Base-by-base conservation (phyloP, 441 rosid species). In the Daphne laureola region DNA sequence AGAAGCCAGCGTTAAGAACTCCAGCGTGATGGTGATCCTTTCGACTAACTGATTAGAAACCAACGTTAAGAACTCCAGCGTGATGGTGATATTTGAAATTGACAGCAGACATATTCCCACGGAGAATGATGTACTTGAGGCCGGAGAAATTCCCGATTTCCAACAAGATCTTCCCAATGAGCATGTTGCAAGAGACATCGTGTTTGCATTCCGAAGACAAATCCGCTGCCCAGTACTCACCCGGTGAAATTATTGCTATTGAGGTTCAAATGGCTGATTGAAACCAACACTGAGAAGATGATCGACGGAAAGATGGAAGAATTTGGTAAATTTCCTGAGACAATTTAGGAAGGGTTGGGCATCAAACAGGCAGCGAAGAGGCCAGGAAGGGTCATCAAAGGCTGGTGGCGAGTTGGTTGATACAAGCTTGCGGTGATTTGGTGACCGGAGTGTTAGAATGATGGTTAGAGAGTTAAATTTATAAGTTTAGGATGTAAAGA, bases 171-270 rank as follows among this genome's bases (percentile, higher is more conserved):
- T 66, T 49, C 62, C 96, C 85, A 0, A 82, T 57, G 41, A 87
- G 71, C 81, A 90, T 75, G 67, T 90, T 87, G 69, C 85, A 83
- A 44, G 94, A 87, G 6, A 90, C 83, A 62, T 90, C 98, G 63
- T 23, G 72, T 68, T 57, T 85, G 74, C 15, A 90, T 84, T 31
- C 62, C 16, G 38, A 72, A 18, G 16, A 56, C 41, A 4, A 73
- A 74, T 27, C 77, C 82, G 0, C 55, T 79, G 0, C 55, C 35
- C 15, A 82, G 82, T 27, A 90, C 65, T 1, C 54, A 61, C 47
- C 95, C 84, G 5, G 90, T 81, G 78, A 90, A 77, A 67, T 90
- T 90, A 59, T 90, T 90, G 79, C 77, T 77, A 67, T 95, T 90
- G 18, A 87, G 76, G 67, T 90, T 90, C 57, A 87, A 83, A 61